phyloP scores from a whole-genome alignment of 2,329 filamentous ascomycete genomes.

The Penicillium brevicompactum region DNA sequence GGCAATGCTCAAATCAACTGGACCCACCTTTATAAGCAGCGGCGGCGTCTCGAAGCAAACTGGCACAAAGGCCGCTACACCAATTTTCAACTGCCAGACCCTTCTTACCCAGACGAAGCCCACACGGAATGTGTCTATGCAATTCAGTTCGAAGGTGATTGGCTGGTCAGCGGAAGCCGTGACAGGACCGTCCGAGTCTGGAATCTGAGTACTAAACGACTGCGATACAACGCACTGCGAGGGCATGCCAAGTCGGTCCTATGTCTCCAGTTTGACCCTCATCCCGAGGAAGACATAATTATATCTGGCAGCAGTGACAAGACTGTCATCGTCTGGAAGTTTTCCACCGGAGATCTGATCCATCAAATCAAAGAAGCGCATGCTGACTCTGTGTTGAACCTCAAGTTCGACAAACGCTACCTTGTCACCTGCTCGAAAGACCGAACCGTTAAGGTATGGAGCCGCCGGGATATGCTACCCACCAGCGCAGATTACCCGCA shows the following conservation, averaged over 20 bases:
- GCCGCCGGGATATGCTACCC: constrained; percentile 66
- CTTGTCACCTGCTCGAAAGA: constrained; percentile 97
- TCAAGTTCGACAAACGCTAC: constrained; percentile 87
- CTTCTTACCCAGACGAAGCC: constrained; percentile 74
- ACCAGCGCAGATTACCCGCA: constrained; percentile 49
- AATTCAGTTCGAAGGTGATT: constrained; percentile 82
- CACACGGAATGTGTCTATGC: constrained; percentile 95
- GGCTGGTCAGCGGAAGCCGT: constrained; percentile 88
- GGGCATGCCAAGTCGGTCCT: constrained; percentile 87
- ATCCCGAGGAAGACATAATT: constrained; percentile 85
- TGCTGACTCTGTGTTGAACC: constrained; percentile 86
- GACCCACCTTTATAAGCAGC: constrained; percentile 90
- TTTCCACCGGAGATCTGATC: constrained; percentile 83
- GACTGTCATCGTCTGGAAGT: constrained; percentile 86
- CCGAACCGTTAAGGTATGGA: constrained; percentile 96
- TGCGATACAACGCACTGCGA: constrained; percentile 71
- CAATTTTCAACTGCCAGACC: constrained; percentile 90
- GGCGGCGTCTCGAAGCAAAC: constrained; percentile 81
- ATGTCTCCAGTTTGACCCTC: constrained; percentile 91
- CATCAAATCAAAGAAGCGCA: constrained; percentile 78
- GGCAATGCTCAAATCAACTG: constrained; percentile 71
- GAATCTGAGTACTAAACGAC: constrained; percentile 78
- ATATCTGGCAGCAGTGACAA: constrained; percentile 94
- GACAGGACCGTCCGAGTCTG: constrained; percentile 87
- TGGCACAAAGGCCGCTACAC: constrained; percentile 81